Evolutionary conservation across 768 basidiomycete species (phyloP), one percentile per base, ranked within the genome.

Genomic region (Pisolithus marmoratus): DNA sequence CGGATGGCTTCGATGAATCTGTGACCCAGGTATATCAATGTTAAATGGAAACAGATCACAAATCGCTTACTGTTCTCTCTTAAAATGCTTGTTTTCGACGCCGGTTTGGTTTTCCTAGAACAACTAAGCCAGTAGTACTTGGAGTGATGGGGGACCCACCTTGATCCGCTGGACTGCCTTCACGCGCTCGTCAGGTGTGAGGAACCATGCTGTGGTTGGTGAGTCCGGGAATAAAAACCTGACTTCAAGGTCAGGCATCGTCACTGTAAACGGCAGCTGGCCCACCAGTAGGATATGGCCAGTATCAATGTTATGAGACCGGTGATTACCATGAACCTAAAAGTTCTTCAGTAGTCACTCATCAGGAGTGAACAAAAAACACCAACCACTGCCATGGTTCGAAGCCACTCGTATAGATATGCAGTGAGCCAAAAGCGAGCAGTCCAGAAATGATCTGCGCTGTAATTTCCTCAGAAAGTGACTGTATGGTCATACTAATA

Each of bases 81-180:
- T 90, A 70, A 87, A 90, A 48, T 75, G 76, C 59, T 90, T 91
- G 62, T 87, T 90, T 67, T 90, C 88, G 9, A 89, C 78, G 27
- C 88, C 89, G 0, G 85, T 85, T 78, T 90, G 86, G 55, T 89
- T 88, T 66, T 72, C 77, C 80, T 83, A 56, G 6, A 20, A 12
- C 57, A 6, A 54, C 27, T 43, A 38, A 31, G 17, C 12, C 29
- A 29, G 3, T 6, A 42, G 9, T 46, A 37, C 34, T 34, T 12
- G 40, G 2, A n/a, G 20, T 19, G 20, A n/a, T 36, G 4, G n/a
- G 9, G 37, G 52, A 19, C 42, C 3, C 22, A 82, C 83, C 72
- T 83, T 83, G 52, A 89, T 77, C 8, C 87, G 78, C 46, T 71
- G 74, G 22, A 89, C 72, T 1, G 87, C 87, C n/a, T 71, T 72